A percentile compares a stretch with the other conserved stretches of the same genome.
Evolutionary conservation across 441 rosid genomes (phyloP).

Genomic region (Mallotus japonicus): DNA sequence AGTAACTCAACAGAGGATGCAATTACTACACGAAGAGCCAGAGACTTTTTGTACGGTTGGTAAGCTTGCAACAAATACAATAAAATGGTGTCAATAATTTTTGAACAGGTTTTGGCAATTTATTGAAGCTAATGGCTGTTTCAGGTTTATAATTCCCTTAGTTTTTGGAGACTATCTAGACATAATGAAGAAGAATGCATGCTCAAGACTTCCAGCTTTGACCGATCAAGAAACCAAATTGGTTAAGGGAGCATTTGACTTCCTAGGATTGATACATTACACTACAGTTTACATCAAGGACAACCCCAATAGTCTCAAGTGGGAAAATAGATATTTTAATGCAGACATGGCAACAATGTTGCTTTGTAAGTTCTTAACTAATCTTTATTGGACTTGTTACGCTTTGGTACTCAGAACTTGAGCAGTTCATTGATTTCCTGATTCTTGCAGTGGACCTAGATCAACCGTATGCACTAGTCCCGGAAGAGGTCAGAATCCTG

Average conservation of each 20-base stretch:
- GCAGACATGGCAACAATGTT: constrained; percentile 37
- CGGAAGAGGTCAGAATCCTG: constrained; percentile 25
- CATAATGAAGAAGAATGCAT: constrained; percentile 49
- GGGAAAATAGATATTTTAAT: constrained; percentile 37
- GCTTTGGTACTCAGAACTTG: neutral
- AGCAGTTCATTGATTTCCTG: neutral
- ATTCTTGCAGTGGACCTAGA: constrained; percentile 19
- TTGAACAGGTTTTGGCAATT: neutral
- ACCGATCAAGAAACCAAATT: constrained; percentile 42
- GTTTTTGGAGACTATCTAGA: constrained; percentile 70
- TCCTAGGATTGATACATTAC: constrained; percentile 58
- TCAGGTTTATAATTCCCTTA: constrained; percentile 58
- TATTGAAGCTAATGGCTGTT: neutral
- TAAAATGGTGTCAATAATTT: neutral
- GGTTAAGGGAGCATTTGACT: constrained; percentile 64
- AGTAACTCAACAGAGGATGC: constrained; percentile 51
- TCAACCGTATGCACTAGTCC: constrained; percentile 2
- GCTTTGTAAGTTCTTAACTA: constrained; percentile 30
- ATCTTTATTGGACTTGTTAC: neutral
- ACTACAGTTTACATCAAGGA: constrained; percentile 26
- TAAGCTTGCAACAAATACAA: constrained; percentile 24
- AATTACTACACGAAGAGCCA: constrained; percentile 49
- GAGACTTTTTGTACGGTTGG: constrained; percentile 57
- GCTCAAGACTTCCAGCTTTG: constrained; percentile 58
- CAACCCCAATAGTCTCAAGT: constrained; percentile 22